Conservation (phyloP, 139 green algal species). For the Parachlorella kessleri region DNA sequence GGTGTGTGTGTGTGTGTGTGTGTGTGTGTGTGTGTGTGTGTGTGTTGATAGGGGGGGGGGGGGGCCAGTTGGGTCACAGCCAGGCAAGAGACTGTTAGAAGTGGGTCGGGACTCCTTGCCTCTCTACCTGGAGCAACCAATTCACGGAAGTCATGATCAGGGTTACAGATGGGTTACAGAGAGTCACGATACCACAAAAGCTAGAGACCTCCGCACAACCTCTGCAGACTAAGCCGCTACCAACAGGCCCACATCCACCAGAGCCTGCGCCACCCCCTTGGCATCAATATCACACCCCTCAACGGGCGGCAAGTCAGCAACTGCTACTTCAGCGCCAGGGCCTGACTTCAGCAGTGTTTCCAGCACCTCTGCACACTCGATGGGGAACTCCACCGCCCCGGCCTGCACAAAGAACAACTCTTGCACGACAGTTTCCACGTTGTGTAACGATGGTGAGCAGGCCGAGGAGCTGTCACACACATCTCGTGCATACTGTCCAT, state of each 20-base stretch:
- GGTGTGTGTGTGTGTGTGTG: too few relatives aligned
- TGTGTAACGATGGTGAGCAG: neutral
- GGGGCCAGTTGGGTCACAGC: too few relatives aligned
- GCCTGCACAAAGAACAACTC: neutral
- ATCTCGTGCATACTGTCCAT: neutral
- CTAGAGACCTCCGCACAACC: too few relatives aligned
- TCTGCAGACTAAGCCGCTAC: neutral
- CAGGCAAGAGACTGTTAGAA: too few relatives aligned
- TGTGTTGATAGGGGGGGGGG: too few relatives aligned
- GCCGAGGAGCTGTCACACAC: neutral
- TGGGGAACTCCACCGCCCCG: conserved; percentile 21
- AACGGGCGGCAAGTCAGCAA: neutral
- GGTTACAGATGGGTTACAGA: too few relatives aligned
- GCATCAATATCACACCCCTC: neutral
- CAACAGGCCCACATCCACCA: conserved; percentile 5
- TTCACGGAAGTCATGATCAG: too few relatives aligned
- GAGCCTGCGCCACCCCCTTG: neutral
- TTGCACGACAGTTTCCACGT: neutral
- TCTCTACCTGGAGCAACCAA: too few relatives aligned
- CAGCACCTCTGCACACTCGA: conserved; percentile 24
- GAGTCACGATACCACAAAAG: too few relatives aligned
- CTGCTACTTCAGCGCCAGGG: neutral
- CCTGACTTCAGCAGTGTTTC: neutral
- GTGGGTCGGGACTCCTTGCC: too few relatives aligned
- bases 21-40: too few relatives aligned